phyloP scores from a whole-genome alignment of 129 eudicot species.

The Calendula officinalis region DNA sequence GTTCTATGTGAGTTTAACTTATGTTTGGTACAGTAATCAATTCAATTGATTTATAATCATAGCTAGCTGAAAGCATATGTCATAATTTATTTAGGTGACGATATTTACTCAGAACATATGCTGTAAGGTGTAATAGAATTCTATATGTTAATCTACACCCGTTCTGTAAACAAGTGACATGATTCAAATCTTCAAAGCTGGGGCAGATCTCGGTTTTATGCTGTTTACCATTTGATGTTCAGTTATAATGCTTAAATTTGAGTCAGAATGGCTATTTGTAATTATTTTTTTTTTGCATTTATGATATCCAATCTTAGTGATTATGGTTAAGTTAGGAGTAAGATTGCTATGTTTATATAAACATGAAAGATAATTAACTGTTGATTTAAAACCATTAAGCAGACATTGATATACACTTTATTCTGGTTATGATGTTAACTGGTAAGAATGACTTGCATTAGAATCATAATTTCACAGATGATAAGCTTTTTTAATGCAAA shows the following conservation, averaged over 20 bases:
- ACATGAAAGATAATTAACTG: not conserved
- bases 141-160: not conserved
- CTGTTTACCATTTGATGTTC: constrained; percentile 3
- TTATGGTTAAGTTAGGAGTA: not conserved
- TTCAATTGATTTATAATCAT: constrained; percentile 1
- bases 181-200: constrained; percentile 5
- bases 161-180: not conserved
- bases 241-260: not conserved
- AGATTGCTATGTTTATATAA: not conserved
- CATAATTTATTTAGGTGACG: not conserved
- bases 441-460: constrained; percentile 1
- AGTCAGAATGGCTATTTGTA: not conserved
- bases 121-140: not conserved
- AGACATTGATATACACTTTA: constrained; percentile 9
- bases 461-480: constrained; percentile 5
- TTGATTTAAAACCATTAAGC: not conserved
- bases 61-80: constrained; percentile 8
- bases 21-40: not conserved
- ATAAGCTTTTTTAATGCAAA: not conserved
- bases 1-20: not conserved
- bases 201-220: not conserved
- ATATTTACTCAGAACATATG: not conserved
- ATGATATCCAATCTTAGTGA: too few species aligned
- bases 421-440: constrained; percentile 18
- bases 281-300: not conserved